phyloP scores from a whole-genome alignment of 495 filamentous ascomycete species.

The Neurospora africana region DNA sequence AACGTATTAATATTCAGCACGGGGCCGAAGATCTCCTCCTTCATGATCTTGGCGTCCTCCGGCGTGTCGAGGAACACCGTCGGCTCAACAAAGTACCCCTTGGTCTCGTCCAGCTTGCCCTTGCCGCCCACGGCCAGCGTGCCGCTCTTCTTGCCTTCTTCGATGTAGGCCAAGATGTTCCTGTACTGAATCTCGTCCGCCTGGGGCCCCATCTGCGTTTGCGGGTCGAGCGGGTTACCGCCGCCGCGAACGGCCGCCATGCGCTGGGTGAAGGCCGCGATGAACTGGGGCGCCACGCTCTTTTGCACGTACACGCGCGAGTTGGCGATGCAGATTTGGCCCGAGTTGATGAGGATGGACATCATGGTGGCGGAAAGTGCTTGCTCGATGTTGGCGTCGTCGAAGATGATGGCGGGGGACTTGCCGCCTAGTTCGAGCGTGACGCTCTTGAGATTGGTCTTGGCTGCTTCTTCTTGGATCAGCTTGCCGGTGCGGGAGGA shows the following conservation, averaged over 20 bases:
- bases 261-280: slow-evolving; percentile 43
- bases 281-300: slow-evolving; percentile 46
- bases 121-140: slow-evolving; percentile 19
- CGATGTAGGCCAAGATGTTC: slow-evolving; percentile 23
- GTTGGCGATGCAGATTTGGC: slow-evolving; percentile 73
- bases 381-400: slow-evolving; percentile 57
- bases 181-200: slow-evolving; percentile 29
- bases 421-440: slow-evolving; percentile 80
- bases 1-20: slow-evolving; percentile 66
- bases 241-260: slow-evolving; percentile 51
- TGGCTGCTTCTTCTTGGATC: slow-evolving; percentile 32
- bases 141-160: slow-evolving; percentile 24
- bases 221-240: slow-evolving; percentile 50
- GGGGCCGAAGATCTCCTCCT: slow-evolving; percentile 47
- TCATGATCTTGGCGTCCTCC: slow-evolving; percentile 52
- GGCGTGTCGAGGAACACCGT: slow-evolving; percentile 63
- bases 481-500: slow-evolving; percentile 35
- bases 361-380: slow-evolving; percentile 64
- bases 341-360: slow-evolving; percentile 58
- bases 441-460: slow-evolving; percentile 56
- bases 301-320: slow-evolving; percentile 63
- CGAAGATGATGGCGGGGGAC: slow-evolving; percentile 59
- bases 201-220: slow-evolving; percentile 57
- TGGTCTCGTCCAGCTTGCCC: slow-evolving; percentile 12
- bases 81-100: slow-evolving; percentile 48